Evolutionary conservation across 2,329 filamentous ascomycete species (phyloP), one percentile per base, ranked within the genome.

Genomic region (Colletotrichum somersetense): DNA sequence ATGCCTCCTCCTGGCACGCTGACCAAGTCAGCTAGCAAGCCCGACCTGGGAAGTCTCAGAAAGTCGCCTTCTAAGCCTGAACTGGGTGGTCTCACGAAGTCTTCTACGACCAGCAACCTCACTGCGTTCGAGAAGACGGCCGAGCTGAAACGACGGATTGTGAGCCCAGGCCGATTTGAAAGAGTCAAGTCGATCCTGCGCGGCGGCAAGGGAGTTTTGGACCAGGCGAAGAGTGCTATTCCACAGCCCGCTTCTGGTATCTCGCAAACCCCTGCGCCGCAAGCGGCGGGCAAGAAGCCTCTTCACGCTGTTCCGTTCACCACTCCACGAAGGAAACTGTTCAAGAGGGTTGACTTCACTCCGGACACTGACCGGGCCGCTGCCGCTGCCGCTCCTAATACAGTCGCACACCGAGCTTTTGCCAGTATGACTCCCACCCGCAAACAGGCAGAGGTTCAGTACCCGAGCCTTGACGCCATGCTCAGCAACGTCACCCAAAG

Each of bases 321-420:
- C 6, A 94, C 92, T 1, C 92, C 92, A 10, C 91, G 91, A 42
- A 88, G 91, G 33, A 93, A 91, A 80, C 79, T 85, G 48, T 80
- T 83, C 23, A 97, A 97, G 83, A 91, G 89, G 67, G 93, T 97
- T 46, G 91, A 93, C 62, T 97, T 97, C 77, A 94, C 92, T 0
- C 91, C 91, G 0, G 91, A 90, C 73, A 91, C 91, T 46, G 88
- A 93, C 74, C 82, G 83, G 23, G 81, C 83, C 11, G 79, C 81
- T 0, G 75, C 83, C 61, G 75, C 78, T 0, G 75, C 83, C 57
- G 75, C 78, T 0, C 85, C 88, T 71, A 83, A 85, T 69, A 72
- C 70, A n/a, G 61, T 72, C 53, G 53, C 70, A 7, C 70, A 72
- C 48, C 62, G 46, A 30, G 88, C 89, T 1, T 89, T 89, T 10